These are phyloP conservation scores for Ophiocytium majus DNA, from an alignment of 352 stramenopile species.

Conservation along the genomic window DNA sequence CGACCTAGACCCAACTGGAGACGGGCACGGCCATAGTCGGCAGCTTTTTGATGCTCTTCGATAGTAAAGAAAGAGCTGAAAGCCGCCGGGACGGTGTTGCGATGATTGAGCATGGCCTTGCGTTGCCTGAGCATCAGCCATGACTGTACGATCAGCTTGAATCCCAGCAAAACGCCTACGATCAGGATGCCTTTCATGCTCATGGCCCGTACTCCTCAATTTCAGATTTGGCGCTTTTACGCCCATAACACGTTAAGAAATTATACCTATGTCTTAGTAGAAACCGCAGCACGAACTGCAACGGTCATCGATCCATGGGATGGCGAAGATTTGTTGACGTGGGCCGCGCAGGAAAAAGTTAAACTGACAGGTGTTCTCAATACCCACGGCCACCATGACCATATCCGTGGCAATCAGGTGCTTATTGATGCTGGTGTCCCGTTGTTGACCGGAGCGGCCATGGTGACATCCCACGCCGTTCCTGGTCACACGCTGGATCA, in stretches of 20 bases:
- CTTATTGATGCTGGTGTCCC: background rate
- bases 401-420: background rate
- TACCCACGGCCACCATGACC: background rate
- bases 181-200: background rate
- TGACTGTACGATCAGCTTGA: background rate
- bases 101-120: background rate
- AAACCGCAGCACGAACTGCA: background rate
- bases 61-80: background rate
- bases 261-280: background rate
- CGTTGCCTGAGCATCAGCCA: background rate
- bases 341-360: background rate
- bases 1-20: background rate
- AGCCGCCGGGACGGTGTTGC: background rate
- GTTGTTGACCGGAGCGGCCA: background rate
- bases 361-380: background rate
- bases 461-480: background rate
- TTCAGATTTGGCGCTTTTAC: background rate
- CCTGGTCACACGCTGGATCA: constrained; percentile 7
- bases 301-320: constrained; percentile 1
- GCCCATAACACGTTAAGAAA: background rate
- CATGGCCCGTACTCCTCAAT: background rate
- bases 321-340: background rate
- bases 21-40: background rate
- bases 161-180: background rate
- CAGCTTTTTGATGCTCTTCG: background rate